Conservation (phyloP, 2,329 filamentous ascomycete genomes). For the Aspergillus vadensis region DNA sequence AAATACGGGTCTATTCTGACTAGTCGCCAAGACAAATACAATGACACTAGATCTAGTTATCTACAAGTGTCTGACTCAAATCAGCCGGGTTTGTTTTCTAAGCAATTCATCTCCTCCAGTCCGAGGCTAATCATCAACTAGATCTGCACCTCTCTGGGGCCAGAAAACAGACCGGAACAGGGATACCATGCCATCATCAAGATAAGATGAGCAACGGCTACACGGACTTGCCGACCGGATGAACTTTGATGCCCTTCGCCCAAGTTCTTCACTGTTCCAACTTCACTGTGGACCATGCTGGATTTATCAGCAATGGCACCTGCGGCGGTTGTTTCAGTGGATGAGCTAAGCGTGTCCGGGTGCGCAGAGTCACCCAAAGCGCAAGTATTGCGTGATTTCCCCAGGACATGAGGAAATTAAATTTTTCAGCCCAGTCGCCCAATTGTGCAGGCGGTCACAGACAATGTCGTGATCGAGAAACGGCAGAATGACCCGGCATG, state of each 20-base stretch:
- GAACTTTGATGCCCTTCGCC: constrained; percentile 5
- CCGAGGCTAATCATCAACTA: background rate
- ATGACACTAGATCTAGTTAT: background rate
- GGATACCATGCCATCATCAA: background rate
- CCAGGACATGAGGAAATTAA: constrained; percentile 32
- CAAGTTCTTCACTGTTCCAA: constrained; percentile 14
- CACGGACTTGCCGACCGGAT: background rate
- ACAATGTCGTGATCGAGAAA: constrained; percentile 33
- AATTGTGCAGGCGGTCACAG: constrained; percentile 31
- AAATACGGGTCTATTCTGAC: background rate
- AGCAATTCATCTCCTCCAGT: background rate
- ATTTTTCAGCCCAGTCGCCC: constrained; percentile 29
- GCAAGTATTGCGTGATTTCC: constrained; percentile 47
- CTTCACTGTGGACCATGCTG: constrained; percentile 5
- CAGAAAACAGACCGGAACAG: background rate
- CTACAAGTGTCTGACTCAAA: too few relatives aligned
- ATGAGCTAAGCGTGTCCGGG: constrained; percentile 23
- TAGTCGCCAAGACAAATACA: background rate
- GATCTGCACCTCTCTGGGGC: background rate
- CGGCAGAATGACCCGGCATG: constrained; percentile 30
- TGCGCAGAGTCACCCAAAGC: constrained; percentile 18
- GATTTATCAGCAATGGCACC: constrained; percentile 24
- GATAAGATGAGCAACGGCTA: background rate
- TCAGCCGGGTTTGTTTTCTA: background rate
- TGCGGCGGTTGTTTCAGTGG: constrained; percentile 2